These are phyloP conservation scores for Cutaneotrichosporon sp. DNA, from an alignment of 1,284 basidiomycete species.

Conservation along the genomic window DNA sequence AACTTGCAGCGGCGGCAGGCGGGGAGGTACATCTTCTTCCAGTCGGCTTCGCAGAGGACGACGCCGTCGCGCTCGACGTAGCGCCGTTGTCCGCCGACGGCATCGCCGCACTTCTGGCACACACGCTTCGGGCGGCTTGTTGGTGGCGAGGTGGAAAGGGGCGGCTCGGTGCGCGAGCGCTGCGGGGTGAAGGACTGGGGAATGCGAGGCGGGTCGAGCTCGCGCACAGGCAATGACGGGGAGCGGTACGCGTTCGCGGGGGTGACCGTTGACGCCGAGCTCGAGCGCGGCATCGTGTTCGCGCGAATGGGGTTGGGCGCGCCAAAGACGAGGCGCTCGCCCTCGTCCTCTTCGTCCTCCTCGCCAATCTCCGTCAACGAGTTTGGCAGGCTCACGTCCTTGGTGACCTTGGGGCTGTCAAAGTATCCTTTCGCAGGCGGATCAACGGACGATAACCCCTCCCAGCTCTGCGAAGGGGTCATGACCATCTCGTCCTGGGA, in stretches of 20 bases:
- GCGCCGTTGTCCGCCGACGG: conserved; percentile 68
- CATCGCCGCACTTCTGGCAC: conserved; percentile 68
- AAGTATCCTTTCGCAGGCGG: not conserved
- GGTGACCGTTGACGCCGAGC: conserved; percentile 22
- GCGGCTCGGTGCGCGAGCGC: conserved; percentile 1
- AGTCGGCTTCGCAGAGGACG: conserved; percentile 77
- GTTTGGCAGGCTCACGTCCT: not conserved
- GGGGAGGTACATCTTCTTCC: conserved; percentile 91
- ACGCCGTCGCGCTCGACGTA: conserved; percentile 72
- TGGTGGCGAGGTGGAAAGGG: conserved; percentile 3
- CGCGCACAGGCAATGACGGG: not conserved
- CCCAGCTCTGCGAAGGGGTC: conserved; percentile 50
- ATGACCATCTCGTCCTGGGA: conserved; percentile 44
- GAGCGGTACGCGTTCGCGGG: not conserved
- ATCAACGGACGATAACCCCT: conserved; percentile 27
- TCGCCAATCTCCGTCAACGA: conserved; percentile 43
- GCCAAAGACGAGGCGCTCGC: conserved; percentile 29
- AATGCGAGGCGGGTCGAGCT: conserved; percentile 16
- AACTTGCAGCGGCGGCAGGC: conserved; percentile 77
- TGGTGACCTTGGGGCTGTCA: not conserved
- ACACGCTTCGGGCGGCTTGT: conserved; percentile 15
- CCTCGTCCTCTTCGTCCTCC: conserved; percentile 36
- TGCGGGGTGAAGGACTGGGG: not conserved
- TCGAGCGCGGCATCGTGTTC: conserved; percentile 12
- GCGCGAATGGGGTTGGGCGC: conserved; percentile 3